phyloP scores from a whole-genome alignment of 495 filamentous ascomycete species.

The Podospora australis region DNA sequence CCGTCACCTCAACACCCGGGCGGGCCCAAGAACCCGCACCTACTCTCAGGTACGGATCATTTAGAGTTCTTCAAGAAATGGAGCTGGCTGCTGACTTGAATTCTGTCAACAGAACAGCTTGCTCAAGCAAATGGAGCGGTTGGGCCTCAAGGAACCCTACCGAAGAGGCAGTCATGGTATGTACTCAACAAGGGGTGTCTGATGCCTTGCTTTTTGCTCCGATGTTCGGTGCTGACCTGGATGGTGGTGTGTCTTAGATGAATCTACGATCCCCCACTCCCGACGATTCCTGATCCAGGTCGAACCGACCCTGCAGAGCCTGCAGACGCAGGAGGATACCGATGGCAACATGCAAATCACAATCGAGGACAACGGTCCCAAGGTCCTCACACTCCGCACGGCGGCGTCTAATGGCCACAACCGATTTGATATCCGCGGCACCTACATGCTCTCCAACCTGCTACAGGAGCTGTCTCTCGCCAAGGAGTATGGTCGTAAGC shows the following conservation, averaged over 20 bases:
- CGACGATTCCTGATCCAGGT: conserved; percentile 75
- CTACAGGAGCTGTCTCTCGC: conserved; percentile 90
- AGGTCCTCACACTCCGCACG: conserved; percentile 79
- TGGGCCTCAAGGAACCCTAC: conserved; percentile 38
- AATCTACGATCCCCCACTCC: conserved; percentile 39
- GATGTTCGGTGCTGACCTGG: conserved; percentile 3
- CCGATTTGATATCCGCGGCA: conserved; percentile 79
- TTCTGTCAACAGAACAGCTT: conserved; percentile 32
- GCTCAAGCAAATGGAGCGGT: conserved; percentile 36
- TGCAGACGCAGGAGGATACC: conserved; percentile 79
- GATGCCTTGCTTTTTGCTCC: too few species aligned
- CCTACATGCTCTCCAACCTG: conserved; percentile 92
- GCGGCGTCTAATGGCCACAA: conserved; percentile 81
- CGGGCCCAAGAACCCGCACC: conserved; percentile 38
- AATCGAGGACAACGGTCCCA: conserved; percentile 89
- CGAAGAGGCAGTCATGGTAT: conserved; percentile 45
- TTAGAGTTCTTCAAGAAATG: too few species aligned
- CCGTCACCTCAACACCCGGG: conserved; percentile 34
- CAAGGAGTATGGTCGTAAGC: conserved; percentile 73
- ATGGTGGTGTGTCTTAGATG: conserved; percentile 27
- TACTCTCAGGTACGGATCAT: conserved; percentile 44
- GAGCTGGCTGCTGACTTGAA: conserved; percentile 19
- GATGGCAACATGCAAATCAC: conserved; percentile 92
- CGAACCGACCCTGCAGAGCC: conserved; percentile 61
- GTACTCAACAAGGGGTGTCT: too few species aligned